phyloP scores from a whole-genome alignment of 176 grass and related monocot genomes.

The Lolium rigidum region DNA sequence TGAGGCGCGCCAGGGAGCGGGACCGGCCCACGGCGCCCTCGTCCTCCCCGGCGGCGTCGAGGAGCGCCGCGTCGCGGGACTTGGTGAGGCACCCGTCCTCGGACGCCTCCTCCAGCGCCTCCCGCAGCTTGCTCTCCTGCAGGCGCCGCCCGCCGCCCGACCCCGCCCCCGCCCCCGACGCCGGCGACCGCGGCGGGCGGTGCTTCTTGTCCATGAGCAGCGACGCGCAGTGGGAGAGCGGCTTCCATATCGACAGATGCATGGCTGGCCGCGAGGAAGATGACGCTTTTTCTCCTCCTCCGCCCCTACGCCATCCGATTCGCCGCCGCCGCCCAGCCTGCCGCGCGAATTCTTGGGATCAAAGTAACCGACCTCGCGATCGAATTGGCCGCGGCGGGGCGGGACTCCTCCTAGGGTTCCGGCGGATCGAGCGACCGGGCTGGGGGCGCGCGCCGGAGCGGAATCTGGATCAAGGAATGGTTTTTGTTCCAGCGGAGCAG shows the following conservation, averaged over 20 bases:
- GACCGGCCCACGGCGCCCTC: slow-evolving; percentile 66
- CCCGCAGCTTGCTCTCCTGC: slow-evolving; percentile 93
- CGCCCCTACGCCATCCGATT: slow-evolving; percentile 53
- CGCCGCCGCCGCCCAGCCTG: not conserved
- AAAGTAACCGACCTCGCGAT: slow-evolving; percentile 33
- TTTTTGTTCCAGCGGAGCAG: slow-evolving; percentile 41
- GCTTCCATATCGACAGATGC: slow-evolving; percentile 99
- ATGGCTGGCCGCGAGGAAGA: slow-evolving; percentile 41
- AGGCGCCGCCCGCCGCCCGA: slow-evolving; percentile 60
- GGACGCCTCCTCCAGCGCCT: slow-evolving; percentile 95
- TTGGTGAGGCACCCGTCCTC: slow-evolving; percentile 91
- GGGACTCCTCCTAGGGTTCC: slow-evolving; percentile 17
- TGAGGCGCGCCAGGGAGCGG: slow-evolving; percentile 87
- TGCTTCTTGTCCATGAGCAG: slow-evolving; percentile 83
- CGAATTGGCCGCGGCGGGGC: slow-evolving; percentile 27
- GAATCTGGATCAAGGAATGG: slow-evolving; percentile 62
- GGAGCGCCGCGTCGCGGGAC: slow-evolving; percentile 66
- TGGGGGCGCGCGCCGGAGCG: not conserved
- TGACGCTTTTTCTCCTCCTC: not conserved
- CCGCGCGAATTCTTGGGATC: slow-evolving; percentile 45
- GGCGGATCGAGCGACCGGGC: slow-evolving; percentile 10
- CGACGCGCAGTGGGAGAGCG: slow-evolving; percentile 91
- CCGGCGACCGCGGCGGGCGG: slow-evolving; percentile 50
- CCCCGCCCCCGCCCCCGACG: slow-evolving; percentile 39
- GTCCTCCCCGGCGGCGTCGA: slow-evolving; percentile 55